These are phyloP conservation scores for Hirschfeldia incana DNA, from an alignment of 345 rosid genomes.

Conservation along the genomic window DNA sequence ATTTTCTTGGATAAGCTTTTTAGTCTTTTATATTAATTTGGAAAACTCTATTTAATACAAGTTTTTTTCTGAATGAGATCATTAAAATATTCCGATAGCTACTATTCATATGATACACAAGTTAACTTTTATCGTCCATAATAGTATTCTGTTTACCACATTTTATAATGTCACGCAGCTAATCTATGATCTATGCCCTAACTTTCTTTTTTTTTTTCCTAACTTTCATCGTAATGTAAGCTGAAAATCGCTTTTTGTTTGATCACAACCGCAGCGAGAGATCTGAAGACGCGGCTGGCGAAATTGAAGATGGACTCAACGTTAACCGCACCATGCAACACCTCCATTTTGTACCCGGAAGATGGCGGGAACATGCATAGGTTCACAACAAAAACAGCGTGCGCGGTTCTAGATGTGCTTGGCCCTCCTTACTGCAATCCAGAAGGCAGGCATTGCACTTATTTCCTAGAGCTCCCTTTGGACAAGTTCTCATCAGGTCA, in stretches of 20 bases:
- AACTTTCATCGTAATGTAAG: neutral
- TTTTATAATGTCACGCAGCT: too few relatives aligned
- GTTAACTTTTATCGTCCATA: neutral
- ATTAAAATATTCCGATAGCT: neutral
- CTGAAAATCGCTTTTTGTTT: conserved; percentile 11
- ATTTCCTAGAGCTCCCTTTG: conserved; percentile 64
- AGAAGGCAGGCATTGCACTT: conserved; percentile 85
- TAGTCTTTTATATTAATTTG: neutral
- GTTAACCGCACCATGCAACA: conserved; percentile 69
- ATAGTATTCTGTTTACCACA: neutral
- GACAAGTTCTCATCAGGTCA: conserved; percentile 39
- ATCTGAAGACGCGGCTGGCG: conserved; percentile 61
- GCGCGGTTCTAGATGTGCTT: conserved; percentile 89
- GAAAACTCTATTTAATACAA: neutral
- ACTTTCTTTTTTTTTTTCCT: too few relatives aligned
- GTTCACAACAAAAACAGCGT: conserved; percentile 79
- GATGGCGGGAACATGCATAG: conserved; percentile 97
- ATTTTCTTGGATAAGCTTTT: neutral
- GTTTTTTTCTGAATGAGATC: neutral
- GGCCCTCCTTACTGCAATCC: conserved; percentile 83
- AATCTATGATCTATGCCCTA: neutral
- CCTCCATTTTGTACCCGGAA: conserved; percentile 82
- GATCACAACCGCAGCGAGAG: conserved; percentile 40
- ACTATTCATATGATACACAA: neutral
- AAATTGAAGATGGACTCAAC: conserved; percentile 70